phyloP scores from a whole-genome alignment of 2,329 filamentous ascomycete species.

The Clonostachys solani region DNA sequence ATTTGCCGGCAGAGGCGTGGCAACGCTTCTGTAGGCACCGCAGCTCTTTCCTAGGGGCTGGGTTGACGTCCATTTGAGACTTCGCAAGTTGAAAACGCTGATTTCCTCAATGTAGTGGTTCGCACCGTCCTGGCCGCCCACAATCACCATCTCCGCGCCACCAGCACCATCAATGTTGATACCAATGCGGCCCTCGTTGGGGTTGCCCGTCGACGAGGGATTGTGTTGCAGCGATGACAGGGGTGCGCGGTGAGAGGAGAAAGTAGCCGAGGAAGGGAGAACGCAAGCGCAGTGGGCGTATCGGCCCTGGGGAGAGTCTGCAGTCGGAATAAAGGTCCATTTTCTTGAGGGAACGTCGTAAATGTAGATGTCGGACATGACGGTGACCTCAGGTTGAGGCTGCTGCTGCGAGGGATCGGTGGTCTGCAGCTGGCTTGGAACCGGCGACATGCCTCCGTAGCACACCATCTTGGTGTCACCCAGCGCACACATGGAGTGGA shows the following conservation, averaged over 20 bases:
- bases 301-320: slow-evolving; percentile 83
- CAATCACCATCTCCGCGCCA: slow-evolving; percentile 94
- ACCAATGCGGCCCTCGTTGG: slow-evolving; percentile 84
- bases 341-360: slow-evolving; percentile 79
- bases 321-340: slow-evolving; percentile 81
- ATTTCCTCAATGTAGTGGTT: slow-evolving; percentile 99
- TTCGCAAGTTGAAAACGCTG: slow-evolving; percentile 94
- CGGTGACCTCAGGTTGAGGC: slow-evolving; percentile 79
- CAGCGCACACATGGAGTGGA: slow-evolving; percentile 90
- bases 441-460: slow-evolving; percentile 96
- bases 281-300: slow-evolving; percentile 97
- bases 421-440: slow-evolving; percentile 42
- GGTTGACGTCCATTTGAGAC: slow-evolving; percentile 91
- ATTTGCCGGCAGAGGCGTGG: slow-evolving; percentile 71
- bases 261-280: slow-evolving; percentile 80
- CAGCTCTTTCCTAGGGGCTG: slow-evolving; percentile 86
- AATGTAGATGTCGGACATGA: slow-evolving; percentile 98
- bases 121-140: slow-evolving; percentile 93
- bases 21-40: slow-evolving; percentile 93
- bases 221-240: slow-evolving; percentile 88
- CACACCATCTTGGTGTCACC: slow-evolving; percentile 96
- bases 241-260: slow-evolving; percentile 79
- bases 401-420: slow-evolving; percentile 25
- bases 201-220: slow-evolving; percentile 66
- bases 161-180: slow-evolving; percentile 86